These are phyloP conservation scores for Suillus subluteus DNA, from an alignment of 768 basidiomycete species.

Conservation along the genomic window DNA sequence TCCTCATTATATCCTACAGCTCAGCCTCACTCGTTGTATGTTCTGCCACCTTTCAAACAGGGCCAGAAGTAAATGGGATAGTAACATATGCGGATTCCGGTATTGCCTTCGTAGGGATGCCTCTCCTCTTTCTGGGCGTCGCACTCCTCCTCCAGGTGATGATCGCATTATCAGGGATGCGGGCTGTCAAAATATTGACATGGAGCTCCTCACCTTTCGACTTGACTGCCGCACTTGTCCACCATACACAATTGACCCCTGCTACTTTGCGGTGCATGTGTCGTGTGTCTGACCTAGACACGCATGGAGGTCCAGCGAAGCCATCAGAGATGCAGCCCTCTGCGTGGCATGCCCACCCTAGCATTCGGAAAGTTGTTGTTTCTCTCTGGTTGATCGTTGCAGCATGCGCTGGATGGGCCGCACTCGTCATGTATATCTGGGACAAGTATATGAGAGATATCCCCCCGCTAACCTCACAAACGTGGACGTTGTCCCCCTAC, in stretches of 20 bases:
- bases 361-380: slow-evolving; percentile 24
- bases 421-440: slow-evolving; percentile 7
- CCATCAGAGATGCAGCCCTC: slow-evolving; percentile 27
- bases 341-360: slow-evolving; percentile 32
- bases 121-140: slow-evolving; percentile 32
- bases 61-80: too few species aligned
- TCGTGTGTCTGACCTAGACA: slow-evolving; percentile 18
- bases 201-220: slow-evolving; percentile 39
- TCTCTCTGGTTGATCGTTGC: slow-evolving; percentile 29
- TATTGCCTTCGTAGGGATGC: slow-evolving; percentile 18
- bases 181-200: slow-evolving; percentile 28
- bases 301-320: slow-evolving; percentile 14
- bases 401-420: slow-evolving; percentile 28
- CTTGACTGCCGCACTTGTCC: slow-evolving; percentile 33
- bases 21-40: not conserved
- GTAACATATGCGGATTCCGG: too few species aligned
- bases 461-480: not conserved
- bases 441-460: not conserved
- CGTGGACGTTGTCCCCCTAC: slow-evolving; percentile 32
- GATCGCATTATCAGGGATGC: slow-evolving; percentile 27
- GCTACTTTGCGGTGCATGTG: slow-evolving; percentile 30
- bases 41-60: too few species aligned
- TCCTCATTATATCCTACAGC: not conserved
- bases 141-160: slow-evolving; percentile 26
- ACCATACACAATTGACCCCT: slow-evolving; percentile 26